Evolutionary conservation across 345 rosid genomes (phyloP), one percentile per base, ranked within the genome.

Genomic region (Erodium maritimum): DNA sequence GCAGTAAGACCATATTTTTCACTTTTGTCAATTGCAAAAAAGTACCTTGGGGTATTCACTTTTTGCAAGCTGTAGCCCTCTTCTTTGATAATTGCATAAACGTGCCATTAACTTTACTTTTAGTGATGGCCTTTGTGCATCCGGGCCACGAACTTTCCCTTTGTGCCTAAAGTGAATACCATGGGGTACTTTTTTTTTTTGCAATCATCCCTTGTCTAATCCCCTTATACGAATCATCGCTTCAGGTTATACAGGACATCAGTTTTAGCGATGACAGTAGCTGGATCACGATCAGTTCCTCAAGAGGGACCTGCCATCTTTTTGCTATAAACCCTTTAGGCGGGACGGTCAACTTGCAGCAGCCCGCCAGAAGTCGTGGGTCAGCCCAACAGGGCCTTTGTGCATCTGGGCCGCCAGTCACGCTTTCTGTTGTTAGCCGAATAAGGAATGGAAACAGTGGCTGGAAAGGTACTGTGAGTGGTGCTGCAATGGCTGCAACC

Each of bases 251-350:
- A 64, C 95, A 85, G 66, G 99, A 93, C 68, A 85, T 91, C 66
- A 73, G 99, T 78, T 84, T 88, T 77, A 86, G 91, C 64, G 73
- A 76, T 68, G 93, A 91, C 65, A 84, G 96, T 80, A 73, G 69
- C 65, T 80, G 91, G 95, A 80, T 93, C 63, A 79, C 82, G 95
- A 79, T 93, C 58, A 85, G 95, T 71, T 93, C 99, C 52, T 83
- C 89, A 5, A 83, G 94, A 74, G 99, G 96, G 58, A 93, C 99
- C 25, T 83, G 94, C 76, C 99, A 93, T 74, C 67, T 93, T 24
- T 93, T 93, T 85, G 89, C 88, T 52, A 80, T 93, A 46, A 73
- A 82, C 70, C 85, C 88, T 22, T 65, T 19, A 18, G 86, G 80
- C 64, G 94, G 86, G 51, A 60, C 80, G 33, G 74, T 65, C 19